phyloP scores from a whole-genome alignment of 2,329 filamentous ascomycete species.

The Fusarium sambucinum region DNA sequence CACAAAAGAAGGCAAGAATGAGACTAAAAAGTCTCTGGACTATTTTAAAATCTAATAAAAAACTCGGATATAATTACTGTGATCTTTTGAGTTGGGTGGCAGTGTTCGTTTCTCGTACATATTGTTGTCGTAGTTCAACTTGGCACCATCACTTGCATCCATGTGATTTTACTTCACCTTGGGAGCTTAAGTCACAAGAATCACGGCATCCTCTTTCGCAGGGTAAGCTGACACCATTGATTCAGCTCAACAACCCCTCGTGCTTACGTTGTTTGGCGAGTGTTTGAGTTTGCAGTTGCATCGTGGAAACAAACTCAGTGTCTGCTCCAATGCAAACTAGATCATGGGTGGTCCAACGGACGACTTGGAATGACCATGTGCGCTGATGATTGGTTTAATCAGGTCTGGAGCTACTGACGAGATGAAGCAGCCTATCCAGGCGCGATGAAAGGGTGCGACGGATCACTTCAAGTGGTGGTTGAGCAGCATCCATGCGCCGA shows the following conservation, averaged over 20 bases:
- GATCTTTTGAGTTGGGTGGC: background rate
- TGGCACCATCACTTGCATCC: background rate
- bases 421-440: background rate
- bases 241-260: conserved; percentile 19
- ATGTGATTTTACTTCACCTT: background rate
- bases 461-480: conserved; percentile 13
- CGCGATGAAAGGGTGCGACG: conserved; percentile 6
- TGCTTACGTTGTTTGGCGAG: conserved; percentile 40
- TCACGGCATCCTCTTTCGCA: background rate
- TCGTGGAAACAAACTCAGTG: conserved; percentile 8
- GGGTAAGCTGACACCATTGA: conserved; percentile 25
- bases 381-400: conserved; percentile 47
- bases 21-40: background rate
- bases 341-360: conserved; percentile 22
- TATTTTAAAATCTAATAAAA: conserved; percentile 18
- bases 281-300: conserved; percentile 4
- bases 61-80: background rate
- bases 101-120: background rate
- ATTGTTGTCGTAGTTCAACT: background rate
- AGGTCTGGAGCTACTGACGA: conserved; percentile 3
- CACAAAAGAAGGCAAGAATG: background rate
- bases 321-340: background rate
- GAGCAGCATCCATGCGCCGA: conserved; percentile 37
- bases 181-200: background rate
- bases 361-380: conserved; percentile 48